Conservation (phyloP, 805 yeast genomes). For the Blastobotrys terrestris region DNA sequence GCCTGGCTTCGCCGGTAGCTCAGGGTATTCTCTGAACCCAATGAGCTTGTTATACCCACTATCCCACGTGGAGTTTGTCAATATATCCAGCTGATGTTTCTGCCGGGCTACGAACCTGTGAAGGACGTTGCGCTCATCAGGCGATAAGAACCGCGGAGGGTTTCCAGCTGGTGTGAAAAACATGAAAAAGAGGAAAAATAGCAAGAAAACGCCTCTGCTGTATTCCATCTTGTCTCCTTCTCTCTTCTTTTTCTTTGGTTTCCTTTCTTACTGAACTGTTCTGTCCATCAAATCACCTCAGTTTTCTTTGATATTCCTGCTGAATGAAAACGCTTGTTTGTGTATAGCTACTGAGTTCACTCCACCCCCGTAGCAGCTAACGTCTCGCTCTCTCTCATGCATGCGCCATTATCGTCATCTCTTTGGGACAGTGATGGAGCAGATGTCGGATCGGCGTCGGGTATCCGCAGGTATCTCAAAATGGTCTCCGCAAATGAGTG, state of each 20-base stretch:
- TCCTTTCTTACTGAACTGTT: neutral
- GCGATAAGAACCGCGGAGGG: slow-evolving; percentile 27
- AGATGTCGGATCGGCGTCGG: neutral
- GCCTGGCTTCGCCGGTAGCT: slow-evolving; percentile 35
- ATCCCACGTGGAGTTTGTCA: slow-evolving; percentile 40
- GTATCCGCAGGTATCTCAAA: too few relatives aligned
- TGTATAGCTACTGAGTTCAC: too few relatives aligned
- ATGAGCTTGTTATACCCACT: slow-evolving; percentile 65
- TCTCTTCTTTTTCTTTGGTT: neutral
- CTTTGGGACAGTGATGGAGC: neutral
- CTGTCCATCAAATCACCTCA: neutral
- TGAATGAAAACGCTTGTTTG: too few relatives aligned
- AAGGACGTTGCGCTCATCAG: slow-evolving; percentile 35
- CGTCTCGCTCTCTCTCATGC: neutral
- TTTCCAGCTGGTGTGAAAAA: slow-evolving; percentile 39
- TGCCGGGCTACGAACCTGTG: slow-evolving; percentile 32
- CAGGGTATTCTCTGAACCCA: slow-evolving; percentile 66
- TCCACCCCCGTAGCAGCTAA: too few relatives aligned
- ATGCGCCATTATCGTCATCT: neutral
- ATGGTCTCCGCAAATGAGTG: too few relatives aligned
- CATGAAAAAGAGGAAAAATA: slow-evolving; percentile 35
- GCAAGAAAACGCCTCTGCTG: slow-evolving; percentile 22
- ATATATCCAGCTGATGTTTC: slow-evolving; percentile 29
- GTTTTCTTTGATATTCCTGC: too few relatives aligned
- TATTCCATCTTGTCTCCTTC: slow-evolving; percentile 1